Conservation (phyloP, 805 yeast genomes). For the Huiozyma naganishii region DNA sequence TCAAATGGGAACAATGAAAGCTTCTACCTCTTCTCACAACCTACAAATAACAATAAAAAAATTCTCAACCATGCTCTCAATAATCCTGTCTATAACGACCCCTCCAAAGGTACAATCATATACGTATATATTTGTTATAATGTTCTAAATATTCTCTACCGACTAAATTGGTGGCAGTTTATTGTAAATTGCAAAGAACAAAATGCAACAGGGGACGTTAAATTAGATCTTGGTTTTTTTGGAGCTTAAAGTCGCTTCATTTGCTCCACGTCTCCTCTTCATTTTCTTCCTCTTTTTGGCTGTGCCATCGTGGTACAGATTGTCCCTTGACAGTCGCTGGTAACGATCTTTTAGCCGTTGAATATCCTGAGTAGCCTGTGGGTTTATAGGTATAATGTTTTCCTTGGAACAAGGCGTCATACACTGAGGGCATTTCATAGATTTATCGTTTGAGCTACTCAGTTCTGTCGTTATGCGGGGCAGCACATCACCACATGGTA, state of each 20-base stretch:
- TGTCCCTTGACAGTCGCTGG: slow-evolving; percentile 9
- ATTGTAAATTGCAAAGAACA: no score
- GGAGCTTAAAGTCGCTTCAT: no score
- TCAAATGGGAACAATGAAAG: not conserved
- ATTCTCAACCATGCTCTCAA: no score
- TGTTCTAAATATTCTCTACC: no score
- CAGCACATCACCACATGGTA: slow-evolving; percentile 36
- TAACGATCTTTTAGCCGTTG: slow-evolving; percentile 17
- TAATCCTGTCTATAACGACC: no score
- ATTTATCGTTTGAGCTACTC: slow-evolving; percentile 1
- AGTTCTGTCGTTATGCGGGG: slow-evolving; percentile 26
- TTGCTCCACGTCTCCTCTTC: not conserved
- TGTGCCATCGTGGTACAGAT: slow-evolving; percentile 31
- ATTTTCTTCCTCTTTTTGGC: slow-evolving; percentile 18
- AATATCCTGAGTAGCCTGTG: slow-evolving; percentile 6
- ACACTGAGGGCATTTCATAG: slow-evolving; percentile 35
- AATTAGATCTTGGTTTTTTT: no score
- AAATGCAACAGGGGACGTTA: no score
- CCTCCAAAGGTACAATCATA: no score
- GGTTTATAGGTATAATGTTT: slow-evolving; percentile 1
- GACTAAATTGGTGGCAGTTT: no score
- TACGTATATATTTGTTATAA: no score
- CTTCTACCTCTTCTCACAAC: not conserved
- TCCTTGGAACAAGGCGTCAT: slow-evolving; percentile 8
- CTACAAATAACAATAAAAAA: no score